Base-by-base conservation (phyloP, 441 rosid species). In the Francoa sonchifolia region DNA sequence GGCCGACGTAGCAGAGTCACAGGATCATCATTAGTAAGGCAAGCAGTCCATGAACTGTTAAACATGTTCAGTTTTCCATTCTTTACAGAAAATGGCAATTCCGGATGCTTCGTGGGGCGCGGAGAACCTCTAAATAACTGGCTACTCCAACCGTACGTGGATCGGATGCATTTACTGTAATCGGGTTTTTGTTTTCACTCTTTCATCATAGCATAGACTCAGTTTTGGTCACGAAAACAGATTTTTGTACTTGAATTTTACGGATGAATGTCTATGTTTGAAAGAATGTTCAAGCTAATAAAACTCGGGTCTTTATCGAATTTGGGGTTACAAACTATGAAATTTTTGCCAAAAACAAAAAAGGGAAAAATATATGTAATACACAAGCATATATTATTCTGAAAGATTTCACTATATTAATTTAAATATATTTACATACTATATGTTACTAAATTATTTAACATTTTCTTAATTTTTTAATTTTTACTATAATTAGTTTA, bases 1-100 rank as follows among this genome's bases (percentile, higher is more conserved):
- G 90, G 97, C 7, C 62, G 90, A 30, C 78, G 85, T 23, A 88
- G 97, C 66, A 69, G 80, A 67, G 95, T 80, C 46, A 88, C 87
- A 0, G 90, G 97, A 30, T 44, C 87, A 33, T 80, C 97, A 32
- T 57, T 89, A 40, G 97, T 83, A 54, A 62, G 87, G 61, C 81
- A 71, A 37, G 75, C 90, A 15, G 82, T 80, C 29, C 82, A 71
- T 48, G 95, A 83, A 40, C 73, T 88, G 58, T 79, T 83, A 17
- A 52, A 64, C 57, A 59, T 78, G 22, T 83, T 83, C 56, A 72
- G 85, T 47, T 88, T 82, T 41, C 95, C 97, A 4, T 88, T 88
- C 41, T 76, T 65, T 58, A 76, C 59, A 0, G 95, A 80, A 63
- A 78, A 68, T 23, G 90, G 90, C 14, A 88, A 88, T 55, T 74